These are phyloP conservation scores for Margaritispora aquatica DNA, from an alignment of 495 filamentous ascomycete species.

Conservation along the genomic window DNA sequence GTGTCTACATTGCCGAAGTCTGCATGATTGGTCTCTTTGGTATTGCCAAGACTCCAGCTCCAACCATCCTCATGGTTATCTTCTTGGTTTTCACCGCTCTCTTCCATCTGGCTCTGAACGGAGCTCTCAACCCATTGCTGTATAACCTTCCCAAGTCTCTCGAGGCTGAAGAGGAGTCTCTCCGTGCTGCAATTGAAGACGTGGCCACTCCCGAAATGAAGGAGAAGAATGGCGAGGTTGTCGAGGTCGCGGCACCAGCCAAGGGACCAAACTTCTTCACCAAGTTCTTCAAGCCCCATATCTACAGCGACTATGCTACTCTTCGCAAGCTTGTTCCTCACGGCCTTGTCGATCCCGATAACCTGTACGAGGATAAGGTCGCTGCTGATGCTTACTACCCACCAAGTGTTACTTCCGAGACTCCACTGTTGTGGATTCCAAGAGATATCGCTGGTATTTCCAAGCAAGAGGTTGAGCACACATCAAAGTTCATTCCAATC, in stretches of 20 bases:
- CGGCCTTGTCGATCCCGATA: constrained; percentile 33
- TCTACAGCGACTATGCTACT: constrained; percentile 62
- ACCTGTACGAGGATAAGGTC: constrained; percentile 50
- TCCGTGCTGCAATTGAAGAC: constrained; percentile 34
- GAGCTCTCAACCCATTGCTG: constrained; percentile 71
- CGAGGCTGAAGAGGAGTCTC: constrained; percentile 54
- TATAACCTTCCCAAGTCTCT: constrained; percentile 68
- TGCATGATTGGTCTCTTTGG: constrained; percentile 91
- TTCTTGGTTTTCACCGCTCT: constrained; percentile 75
- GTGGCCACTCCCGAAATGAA: constrained; percentile 23
- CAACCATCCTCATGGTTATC: constrained; percentile 75
- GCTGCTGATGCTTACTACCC: constrained; percentile 71
- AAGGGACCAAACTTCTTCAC: constrained; percentile 43
- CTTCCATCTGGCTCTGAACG: constrained; percentile 77
- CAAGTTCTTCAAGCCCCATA: constrained; percentile 75
- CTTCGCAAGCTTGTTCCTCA: constrained; percentile 68
- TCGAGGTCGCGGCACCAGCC: constrained; percentile 20
- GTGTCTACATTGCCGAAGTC: constrained; percentile 76
- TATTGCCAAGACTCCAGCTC: constrained; percentile 63
- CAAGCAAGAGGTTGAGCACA: constrained; percentile 69
- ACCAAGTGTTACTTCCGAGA: constrained; percentile 56
- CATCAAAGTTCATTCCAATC: constrained; percentile 64
- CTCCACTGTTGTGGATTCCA: constrained; percentile 81
- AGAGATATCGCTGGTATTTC: constrained; percentile 69
- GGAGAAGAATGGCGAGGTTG: constrained; percentile 18